Conservation (phyloP, 805 yeast genomes). For the Candida dajiaensis region DNA sequence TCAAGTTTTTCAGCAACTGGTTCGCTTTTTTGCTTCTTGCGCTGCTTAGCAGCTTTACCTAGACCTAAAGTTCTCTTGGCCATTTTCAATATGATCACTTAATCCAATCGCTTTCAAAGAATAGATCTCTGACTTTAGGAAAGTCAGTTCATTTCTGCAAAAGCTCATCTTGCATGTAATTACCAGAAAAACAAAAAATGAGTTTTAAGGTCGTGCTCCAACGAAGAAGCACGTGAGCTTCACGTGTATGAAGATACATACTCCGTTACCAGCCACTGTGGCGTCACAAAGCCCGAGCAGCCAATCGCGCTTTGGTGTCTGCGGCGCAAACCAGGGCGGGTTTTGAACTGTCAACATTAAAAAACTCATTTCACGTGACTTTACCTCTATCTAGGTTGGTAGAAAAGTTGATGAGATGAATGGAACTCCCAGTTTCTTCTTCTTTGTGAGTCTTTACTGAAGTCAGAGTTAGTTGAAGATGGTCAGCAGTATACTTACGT, state of each 20-base stretch:
- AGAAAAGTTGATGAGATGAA: background rate
- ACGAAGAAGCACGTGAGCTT: background rate
- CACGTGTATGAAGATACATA: background rate
- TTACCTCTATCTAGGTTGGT: background rate
- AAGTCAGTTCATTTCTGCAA: background rate
- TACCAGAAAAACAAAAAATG: slow-evolving; percentile 13
- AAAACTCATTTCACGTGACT: slow-evolving; percentile 5
- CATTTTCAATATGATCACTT: no score
- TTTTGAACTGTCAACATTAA: background rate
- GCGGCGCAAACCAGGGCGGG: background rate
- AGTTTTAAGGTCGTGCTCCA: slow-evolving; percentile 18
- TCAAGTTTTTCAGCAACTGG: slow-evolving; percentile 5
- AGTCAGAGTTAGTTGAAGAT: background rate
- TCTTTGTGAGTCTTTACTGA: background rate
- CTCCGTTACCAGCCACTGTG: background rate
- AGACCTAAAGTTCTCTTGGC: slow-evolving; percentile 64
- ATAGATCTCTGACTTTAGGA: background rate
- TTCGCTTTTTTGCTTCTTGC: slow-evolving; percentile 32
- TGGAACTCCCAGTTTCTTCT: background rate
- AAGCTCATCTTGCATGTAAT: background rate
- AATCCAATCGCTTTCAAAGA: no score
- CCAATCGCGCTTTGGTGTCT: background rate
- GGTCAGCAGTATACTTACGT: slow-evolving; percentile 11
- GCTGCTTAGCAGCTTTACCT: slow-evolving; percentile 49
- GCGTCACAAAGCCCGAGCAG: background rate